phyloP scores from a whole-genome alignment of 2,329 filamentous ascomycete species.

The Chrysosphaeria jannelii region DNA sequence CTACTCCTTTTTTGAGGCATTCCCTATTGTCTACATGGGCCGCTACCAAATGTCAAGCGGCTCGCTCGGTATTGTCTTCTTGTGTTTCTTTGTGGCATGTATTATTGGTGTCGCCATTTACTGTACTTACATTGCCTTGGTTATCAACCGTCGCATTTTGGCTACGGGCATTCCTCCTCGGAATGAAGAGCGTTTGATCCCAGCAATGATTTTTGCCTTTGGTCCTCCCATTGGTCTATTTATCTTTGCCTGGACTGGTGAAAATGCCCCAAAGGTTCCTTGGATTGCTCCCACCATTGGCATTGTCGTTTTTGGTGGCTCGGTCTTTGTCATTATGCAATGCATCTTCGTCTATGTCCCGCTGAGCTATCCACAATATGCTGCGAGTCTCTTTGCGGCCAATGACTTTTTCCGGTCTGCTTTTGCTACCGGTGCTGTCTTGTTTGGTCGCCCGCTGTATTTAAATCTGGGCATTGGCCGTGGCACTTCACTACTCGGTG shows the following conservation, averaged over 20 bases:
- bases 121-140: conserved; percentile 18
- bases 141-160: conserved; percentile 18
- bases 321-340: conserved; percentile 24
- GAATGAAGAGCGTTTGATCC: conserved; percentile 23
- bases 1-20: conserved; percentile 34
- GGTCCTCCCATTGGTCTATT: conserved; percentile 27
- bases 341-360: conserved; percentile 29
- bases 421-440: conserved; percentile 25
- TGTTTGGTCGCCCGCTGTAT: conserved; percentile 29
- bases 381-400: conserved; percentile 26
- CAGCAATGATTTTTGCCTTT: conserved; percentile 20
- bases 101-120: conserved; percentile 19
- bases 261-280: conserved; percentile 13
- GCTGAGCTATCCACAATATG: conserved; percentile 22
- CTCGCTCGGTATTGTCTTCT: conserved; percentile 26
- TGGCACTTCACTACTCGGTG: conserved; percentile 25
- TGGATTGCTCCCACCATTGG: conserved; percentile 27
- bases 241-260: conserved; percentile 25
- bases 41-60: conserved; percentile 28
- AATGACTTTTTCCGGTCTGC: conserved; percentile 28
- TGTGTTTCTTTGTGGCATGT: conserved; percentile 26
- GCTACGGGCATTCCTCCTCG: conserved; percentile 15
- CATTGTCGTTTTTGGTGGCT: conserved; percentile 20
- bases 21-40: conserved; percentile 28
- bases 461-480: conserved; percentile 24